Evolutionary conservation across 176 grass and related monocot genomes (phyloP).

Genomic region (Triticum turgidum): DNA sequence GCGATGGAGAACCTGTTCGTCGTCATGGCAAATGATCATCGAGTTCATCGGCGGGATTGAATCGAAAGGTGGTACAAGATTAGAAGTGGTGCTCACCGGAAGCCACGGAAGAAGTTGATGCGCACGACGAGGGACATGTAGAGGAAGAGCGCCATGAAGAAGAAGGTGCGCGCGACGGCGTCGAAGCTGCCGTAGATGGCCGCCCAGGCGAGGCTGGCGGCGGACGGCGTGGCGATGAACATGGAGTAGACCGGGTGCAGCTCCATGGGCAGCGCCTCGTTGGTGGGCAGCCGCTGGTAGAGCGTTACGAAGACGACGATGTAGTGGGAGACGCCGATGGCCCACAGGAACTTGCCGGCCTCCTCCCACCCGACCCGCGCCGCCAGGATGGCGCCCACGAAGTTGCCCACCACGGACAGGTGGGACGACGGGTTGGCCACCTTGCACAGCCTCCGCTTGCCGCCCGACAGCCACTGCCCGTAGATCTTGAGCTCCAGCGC

Average conservation of each 20-base stretch:
- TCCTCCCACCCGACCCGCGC: constrained; percentile 85
- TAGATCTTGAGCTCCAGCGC: constrained; percentile 94
- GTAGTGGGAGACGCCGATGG: constrained; percentile 88
- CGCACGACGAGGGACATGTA: constrained; percentile 88
- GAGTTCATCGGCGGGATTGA: not conserved
- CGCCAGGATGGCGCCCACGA: constrained; percentile 91
- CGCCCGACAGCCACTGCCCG: constrained; percentile 90
- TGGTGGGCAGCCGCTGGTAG: constrained; percentile 92
- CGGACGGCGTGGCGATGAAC: constrained; percentile 98
- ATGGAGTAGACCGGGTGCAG: constrained; percentile 97
- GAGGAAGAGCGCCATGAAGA: constrained; percentile 89
- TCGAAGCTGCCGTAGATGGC: constrained; percentile 88
- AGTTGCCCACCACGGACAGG: constrained; percentile 96
- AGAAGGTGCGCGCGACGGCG: constrained; percentile 76
- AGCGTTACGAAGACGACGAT: constrained; percentile 91
- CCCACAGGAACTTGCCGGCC: constrained; percentile 90
- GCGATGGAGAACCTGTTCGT: constrained; percentile 76
- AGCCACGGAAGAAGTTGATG: constrained; percentile 98
- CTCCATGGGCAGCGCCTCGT: constrained; percentile 93
- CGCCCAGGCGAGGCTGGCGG: constrained; percentile 84
- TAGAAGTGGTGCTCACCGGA: constrained; percentile 45
- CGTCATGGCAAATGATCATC: not conserved
- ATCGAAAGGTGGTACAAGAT: not conserved
- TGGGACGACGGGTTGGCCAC: constrained; percentile 96
- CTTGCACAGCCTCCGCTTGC: constrained; percentile 94